These are phyloP conservation scores for Coniochaeta sp. DNA, from an alignment of 2,329 filamentous ascomycete genomes.

Conservation along the genomic window DNA sequence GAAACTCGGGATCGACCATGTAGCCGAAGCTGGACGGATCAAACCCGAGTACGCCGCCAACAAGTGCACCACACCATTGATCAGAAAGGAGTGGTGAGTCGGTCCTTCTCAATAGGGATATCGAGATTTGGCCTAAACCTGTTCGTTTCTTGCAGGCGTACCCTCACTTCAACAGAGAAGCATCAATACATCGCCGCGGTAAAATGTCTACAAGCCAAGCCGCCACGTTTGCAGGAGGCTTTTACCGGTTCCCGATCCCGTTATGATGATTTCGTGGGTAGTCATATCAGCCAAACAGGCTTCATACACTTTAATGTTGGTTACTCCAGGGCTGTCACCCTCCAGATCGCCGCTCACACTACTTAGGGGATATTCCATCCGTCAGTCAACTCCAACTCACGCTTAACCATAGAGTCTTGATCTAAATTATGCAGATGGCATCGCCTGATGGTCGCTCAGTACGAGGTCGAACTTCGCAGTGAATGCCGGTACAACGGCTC, in stretches of 20 bases:
- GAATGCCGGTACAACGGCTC: neutral
- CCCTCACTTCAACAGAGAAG: neutral
- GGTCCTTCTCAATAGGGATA: neutral
- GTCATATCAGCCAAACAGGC: conserved; percentile 11
- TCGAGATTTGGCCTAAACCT: no score
- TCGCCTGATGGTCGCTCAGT: neutral
- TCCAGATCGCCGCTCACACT: neutral
- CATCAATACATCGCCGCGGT: conserved; percentile 11
- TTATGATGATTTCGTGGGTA: conserved; percentile 14
- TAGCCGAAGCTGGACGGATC: neutral
- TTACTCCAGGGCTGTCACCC: neutral
- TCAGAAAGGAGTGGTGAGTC: neutral
- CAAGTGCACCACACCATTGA: neutral
- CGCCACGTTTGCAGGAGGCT: conserved; percentile 6
- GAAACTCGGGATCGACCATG: neutral
- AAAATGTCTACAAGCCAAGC: conserved; percentile 10
- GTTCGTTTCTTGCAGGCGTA: neutral
- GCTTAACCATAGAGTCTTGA: neutral
- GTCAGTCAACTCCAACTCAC: neutral
- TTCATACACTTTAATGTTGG: neutral
- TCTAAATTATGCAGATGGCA: neutral
- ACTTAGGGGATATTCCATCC: neutral
- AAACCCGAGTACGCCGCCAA: neutral
- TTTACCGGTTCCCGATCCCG: conserved; percentile 7
- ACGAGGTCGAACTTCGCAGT: neutral